Evolutionary conservation across 1,139 yeast species (phyloP).

Genomic region (Pichia sp.): DNA sequence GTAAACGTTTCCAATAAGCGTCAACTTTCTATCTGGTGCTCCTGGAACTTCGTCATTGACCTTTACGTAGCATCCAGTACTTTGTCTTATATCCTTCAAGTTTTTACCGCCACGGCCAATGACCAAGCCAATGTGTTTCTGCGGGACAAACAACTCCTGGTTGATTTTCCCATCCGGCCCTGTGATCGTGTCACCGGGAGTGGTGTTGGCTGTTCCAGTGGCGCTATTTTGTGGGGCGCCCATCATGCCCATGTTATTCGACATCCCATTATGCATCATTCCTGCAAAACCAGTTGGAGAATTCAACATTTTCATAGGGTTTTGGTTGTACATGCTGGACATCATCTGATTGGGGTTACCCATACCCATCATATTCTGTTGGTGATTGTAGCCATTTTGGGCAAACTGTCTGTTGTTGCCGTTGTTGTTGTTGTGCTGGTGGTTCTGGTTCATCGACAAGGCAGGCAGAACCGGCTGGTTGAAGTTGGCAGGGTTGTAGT

Average conservation of each 20-base stretch:
- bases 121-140: slow-evolving; percentile 74
- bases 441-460: slow-evolving; percentile 5
- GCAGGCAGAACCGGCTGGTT: slow-evolving; percentile 23
- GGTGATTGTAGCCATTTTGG: slow-evolving; percentile 6
- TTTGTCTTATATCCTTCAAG: slow-evolving; percentile 72
- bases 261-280: slow-evolving; percentile 3
- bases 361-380: slow-evolving; percentile 25
- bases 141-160: slow-evolving; percentile 74
- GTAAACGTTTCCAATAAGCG: slow-evolving; percentile 64
- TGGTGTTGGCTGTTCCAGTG: slow-evolving; percentile 16
- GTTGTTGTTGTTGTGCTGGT: slow-evolving; percentile 3
- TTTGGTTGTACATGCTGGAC: slow-evolving; percentile 22
- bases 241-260: slow-evolving; percentile 4
- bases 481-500: slow-evolving; percentile 59
- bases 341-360: slow-evolving; percentile 16
- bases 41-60: slow-evolving; percentile 63
- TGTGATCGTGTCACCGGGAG: slow-evolving; percentile 21
- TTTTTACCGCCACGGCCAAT: slow-evolving; percentile 86
- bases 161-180: slow-evolving; percentile 44
- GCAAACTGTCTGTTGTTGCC: slow-evolving; percentile 7
- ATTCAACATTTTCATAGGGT: slow-evolving; percentile 10
- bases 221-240: slow-evolving; percentile 5
- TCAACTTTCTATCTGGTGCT: slow-evolving; percentile 56
- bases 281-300: slow-evolving; percentile 4
- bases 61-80: slow-evolving; percentile 72